A percentile compares a stretch with the other conserved stretches of the same genome.
Conservation (phyloP, 2,329 filamentous ascomycete genomes). For the Leptoxyphium fumago region DNA sequence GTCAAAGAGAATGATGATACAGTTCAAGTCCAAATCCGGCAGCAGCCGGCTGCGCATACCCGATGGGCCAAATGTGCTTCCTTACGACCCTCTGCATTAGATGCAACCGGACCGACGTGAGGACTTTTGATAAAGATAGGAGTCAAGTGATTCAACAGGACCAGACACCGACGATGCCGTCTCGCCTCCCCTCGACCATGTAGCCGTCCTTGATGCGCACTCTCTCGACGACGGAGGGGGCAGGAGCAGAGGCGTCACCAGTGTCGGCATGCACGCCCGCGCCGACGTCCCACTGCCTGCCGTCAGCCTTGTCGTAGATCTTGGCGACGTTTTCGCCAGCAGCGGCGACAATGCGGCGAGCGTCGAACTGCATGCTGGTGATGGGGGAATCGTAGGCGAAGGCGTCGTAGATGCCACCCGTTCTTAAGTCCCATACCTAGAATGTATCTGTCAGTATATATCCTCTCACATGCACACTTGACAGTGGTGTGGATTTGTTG, state of each 20-base stretch:
- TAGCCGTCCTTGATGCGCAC: constrained; percentile 91
- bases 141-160: constrained; percentile 39
- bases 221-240: constrained; percentile 47
- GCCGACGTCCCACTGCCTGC: constrained; percentile 91
- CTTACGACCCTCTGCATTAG: no score
- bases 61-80: no score
- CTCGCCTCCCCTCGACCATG: constrained; percentile 73
- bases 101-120: no score
- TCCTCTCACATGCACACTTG: neutral
- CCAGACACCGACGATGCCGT: constrained; percentile 86
- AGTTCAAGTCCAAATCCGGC: no score
- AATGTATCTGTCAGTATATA: constrained; percentile 13
- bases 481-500: neutral
- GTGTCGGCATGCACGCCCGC: constrained; percentile 58
- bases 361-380: constrained; percentile 95
- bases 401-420: constrained; percentile 86
- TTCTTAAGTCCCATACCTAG: constrained; percentile 97
- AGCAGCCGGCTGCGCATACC: no score
- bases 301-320: constrained; percentile 95
- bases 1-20: no score
- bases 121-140: no score
- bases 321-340: constrained; percentile 90
- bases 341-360: constrained; percentile 74
- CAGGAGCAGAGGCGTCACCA: constrained; percentile 42
- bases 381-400: constrained; percentile 89